Evolutionary conservation across 1,284 basidiomycete species (phyloP), one percentile per base, ranked within the genome.

Genomic region (Somion occarium): DNA sequence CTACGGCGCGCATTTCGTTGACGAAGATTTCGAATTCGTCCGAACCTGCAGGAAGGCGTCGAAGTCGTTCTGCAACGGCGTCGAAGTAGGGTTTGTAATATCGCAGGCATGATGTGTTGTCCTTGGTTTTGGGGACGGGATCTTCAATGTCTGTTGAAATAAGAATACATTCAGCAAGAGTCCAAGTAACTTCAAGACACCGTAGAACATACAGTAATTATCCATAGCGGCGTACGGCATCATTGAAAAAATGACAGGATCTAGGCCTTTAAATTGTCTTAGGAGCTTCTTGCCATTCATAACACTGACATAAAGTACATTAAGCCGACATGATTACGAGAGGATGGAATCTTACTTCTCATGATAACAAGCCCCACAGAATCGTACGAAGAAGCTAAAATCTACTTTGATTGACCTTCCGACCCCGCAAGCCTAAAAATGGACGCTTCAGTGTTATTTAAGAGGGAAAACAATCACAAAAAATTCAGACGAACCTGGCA

Each of bases 401-500:
- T 53, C 51, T 1, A 54, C 44, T 37, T 53, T 54, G 3, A 5
- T 47, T 22, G 47, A 43, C 9, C 51, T 44, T 3, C 26, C 34
- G 3, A 12, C 27, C 13, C 52, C 52, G 26, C 56, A 57, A 5
- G 44, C 52, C 52, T 46, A 39, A 25, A 44, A 12, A 44, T 44
- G 27, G 15, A n/a, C n/a, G n/a, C n/a, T n/a, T n/a, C n/a, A n/a
- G n/a, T n/a, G n/a, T n/a, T n/a, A n/a, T n/a, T n/a, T n/a, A n/a
- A n/a, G n/a, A n/a, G n/a, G n/a, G n/a, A n/a, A n/a, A n/a, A n/a
- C n/a, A n/a, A n/a, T n/a, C n/a, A n/a, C n/a, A n/a, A n/a, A n/a
- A n/a, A n/a, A n/a, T n/a, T n/a, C n/a, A 20, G 2, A 54, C 55
- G 44, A 15, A 57, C 59, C 12, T 52, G 37, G 26, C 59, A 60